Conservation (phyloP, 129 eudicot genomes). For the Flaveria sonorensis region DNA sequence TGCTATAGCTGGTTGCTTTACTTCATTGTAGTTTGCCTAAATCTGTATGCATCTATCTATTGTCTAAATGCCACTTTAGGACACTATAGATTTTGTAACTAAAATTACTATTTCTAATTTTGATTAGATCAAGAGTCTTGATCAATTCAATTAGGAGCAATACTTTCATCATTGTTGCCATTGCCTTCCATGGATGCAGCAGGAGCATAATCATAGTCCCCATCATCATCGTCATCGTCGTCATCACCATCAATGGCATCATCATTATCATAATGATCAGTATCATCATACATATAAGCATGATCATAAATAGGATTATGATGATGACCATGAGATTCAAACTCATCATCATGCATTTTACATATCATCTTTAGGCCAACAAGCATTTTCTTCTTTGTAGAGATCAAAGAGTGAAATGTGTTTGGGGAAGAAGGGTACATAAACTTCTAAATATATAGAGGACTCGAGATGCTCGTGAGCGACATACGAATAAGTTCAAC, state of each 20-base stretch:
- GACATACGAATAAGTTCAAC: constrained; percentile 22
- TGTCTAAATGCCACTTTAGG: constrained; percentile 17
- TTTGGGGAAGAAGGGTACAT: constrained; percentile 9
- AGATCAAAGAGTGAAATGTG: constrained; percentile 3
- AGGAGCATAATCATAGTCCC: constrained; percentile 49
- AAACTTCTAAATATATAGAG: constrained; percentile 17
- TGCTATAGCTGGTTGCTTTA: background rate
- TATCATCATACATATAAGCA: constrained; percentile 21
- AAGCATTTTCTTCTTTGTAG: constrained; percentile 30
- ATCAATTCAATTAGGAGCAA: constrained; percentile 15
- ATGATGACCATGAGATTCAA: constrained; percentile 21
- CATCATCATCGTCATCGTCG: constrained; percentile 42
- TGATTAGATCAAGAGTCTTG: constrained; percentile 22
- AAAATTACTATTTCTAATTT: constrained; percentile 23
- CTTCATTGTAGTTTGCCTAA: background rate
- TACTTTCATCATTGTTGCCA: background rate
- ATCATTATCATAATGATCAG: background rate
- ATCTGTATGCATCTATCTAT: background rate
- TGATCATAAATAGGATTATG: constrained; percentile 16
- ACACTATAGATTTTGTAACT: constrained; percentile 3
- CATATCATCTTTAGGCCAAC: constrained; percentile 24
- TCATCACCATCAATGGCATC: constrained; percentile 28
- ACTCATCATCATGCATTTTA: constrained; percentile 13
- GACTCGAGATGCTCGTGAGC: constrained; percentile 4
- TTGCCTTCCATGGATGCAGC: constrained; percentile 48